Percentiles rank a stretch among this genome's conserved stretches.
Evolutionary conservation across 2,329 filamentous ascomycete genomes (phyloP).

Genomic region (Trichoderma sp.): DNA sequence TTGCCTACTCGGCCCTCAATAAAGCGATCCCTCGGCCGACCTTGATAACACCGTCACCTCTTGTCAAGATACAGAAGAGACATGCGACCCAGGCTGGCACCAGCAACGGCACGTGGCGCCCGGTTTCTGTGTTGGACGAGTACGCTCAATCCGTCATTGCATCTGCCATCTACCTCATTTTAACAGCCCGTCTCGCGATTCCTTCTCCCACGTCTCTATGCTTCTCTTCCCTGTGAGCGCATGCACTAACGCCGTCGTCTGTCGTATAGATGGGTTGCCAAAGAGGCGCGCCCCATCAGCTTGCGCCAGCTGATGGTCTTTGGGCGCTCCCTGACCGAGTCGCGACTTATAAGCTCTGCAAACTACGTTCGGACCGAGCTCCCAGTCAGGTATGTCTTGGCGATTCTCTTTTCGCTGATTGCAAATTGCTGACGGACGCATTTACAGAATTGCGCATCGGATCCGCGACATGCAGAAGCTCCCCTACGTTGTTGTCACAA

Average conservation of each 20-base stretch:
- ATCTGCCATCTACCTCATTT: not conserved
- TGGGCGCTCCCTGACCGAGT: slow-evolving; percentile 86
- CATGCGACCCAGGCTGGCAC: slow-evolving; percentile 27
- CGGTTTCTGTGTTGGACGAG: slow-evolving; percentile 63
- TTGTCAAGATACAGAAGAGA: slow-evolving; percentile 21
- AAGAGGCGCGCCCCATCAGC: slow-evolving; percentile 91
- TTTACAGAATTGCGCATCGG: slow-evolving; percentile 75
- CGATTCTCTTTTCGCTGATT: not conserved
- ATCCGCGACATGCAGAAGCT: slow-evolving; percentile 96
- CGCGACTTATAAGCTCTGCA: slow-evolving; percentile 84
- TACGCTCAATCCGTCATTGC: slow-evolving; percentile 34
- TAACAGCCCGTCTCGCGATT: not conserved
- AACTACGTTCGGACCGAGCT: slow-evolving; percentile 97
- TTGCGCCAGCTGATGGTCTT: slow-evolving; percentile 96
- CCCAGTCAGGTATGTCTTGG: slow-evolving; percentile 26
- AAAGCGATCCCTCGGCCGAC: not conserved
- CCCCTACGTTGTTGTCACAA: slow-evolving; percentile 94
- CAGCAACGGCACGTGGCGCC: slow-evolving; percentile 52
- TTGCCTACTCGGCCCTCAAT: slow-evolving; percentile 18
- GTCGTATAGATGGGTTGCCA: slow-evolving; percentile 75
- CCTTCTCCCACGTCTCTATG: not conserved
- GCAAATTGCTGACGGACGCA: not conserved
- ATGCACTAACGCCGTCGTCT: slow-evolving; percentile 10
- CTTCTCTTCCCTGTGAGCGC: not conserved
- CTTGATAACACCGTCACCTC: not conserved